Conservation (phyloP, 345 rosid genomes). For the Noccaea caerulescens region DNA sequence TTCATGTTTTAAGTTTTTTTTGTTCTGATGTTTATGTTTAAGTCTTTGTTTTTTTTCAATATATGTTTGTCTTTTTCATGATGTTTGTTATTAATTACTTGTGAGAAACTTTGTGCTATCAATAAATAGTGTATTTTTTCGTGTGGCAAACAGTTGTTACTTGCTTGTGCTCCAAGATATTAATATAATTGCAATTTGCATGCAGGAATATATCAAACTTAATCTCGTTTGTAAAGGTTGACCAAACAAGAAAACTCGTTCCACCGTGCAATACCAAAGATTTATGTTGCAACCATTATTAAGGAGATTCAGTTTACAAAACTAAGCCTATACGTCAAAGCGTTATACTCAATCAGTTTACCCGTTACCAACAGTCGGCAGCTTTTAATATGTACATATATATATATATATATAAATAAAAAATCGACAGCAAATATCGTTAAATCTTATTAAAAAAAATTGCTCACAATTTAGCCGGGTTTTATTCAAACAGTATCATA, state of each 20-base stretch:
- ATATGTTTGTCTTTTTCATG: slow-evolving; percentile 9
- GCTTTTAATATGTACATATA: background rate
- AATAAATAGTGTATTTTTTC: slow-evolving; percentile 22
- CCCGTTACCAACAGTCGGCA: slow-evolving; percentile 1
- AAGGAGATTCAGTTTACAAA: background rate
- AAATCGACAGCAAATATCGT: background rate
- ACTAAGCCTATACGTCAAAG: slow-evolving; percentile 18
- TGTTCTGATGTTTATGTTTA: slow-evolving; percentile 4
- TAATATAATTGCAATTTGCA: background rate
- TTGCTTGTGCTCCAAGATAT: slow-evolving; percentile 33
- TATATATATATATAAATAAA: background rate
- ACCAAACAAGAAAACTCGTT: background rate
- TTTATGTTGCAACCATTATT: background rate
- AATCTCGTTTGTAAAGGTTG: background rate
- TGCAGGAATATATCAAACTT: slow-evolving; percentile 12
- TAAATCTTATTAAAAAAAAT: background rate
- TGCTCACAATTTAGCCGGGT: background rate
- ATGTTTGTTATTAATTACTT: slow-evolving; percentile 34
- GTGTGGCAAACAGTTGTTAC: background rate
- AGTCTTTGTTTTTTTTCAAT: slow-evolving; percentile 26
- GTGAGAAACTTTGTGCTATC: slow-evolving; percentile 29
- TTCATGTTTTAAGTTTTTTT: slow-evolving; percentile 1
- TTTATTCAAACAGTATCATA: background rate
- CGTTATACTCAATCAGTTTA: slow-evolving; percentile 1
- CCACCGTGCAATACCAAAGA: background rate